Evolutionary conservation across 331 rosid genomes (phyloP).

Genomic region (Rosa hybrid): DNA sequence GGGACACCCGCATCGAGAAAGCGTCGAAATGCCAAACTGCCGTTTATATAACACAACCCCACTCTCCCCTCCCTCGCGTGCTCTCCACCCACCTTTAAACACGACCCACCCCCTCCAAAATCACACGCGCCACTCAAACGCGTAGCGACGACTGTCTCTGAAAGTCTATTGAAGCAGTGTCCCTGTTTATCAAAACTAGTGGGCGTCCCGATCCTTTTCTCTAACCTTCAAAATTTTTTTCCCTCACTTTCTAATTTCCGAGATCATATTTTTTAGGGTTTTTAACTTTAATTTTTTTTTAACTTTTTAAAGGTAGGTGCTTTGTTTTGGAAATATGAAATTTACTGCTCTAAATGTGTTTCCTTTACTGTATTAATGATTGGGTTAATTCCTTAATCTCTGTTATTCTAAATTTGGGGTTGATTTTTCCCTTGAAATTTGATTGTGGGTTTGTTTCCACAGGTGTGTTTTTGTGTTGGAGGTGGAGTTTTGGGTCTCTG

Average conservation of each 20-base stretch:
- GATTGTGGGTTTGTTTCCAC: conserved; percentile 8
- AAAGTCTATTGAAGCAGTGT: conserved; percentile 14
- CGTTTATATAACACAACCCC: neutral
- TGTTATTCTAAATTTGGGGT: conserved; percentile 5
- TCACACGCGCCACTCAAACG: neutral
- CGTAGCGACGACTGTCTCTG: neutral
- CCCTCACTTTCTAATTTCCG: conserved; percentile 30
- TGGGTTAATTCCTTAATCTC: conserved; percentile 7
- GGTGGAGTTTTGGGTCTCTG: conserved; percentile 16
- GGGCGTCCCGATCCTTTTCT: conserved; percentile 48
- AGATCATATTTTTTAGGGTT: neutral
- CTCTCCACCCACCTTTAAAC: neutral
- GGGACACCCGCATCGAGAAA: conserved; percentile 5
- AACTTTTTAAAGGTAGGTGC: neutral
- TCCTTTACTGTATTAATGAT: conserved; percentile 10
- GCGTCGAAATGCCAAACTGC: neutral
- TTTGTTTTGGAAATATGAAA: neutral
- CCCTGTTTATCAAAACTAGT: conserved; percentile 43
- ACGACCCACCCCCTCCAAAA: neutral
- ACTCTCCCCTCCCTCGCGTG: conserved; percentile 10
- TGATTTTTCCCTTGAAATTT: conserved; percentile 8
- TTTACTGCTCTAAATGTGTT: conserved; percentile 8
- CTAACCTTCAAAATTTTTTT: conserved; percentile 33
- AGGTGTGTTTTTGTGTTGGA: conserved; percentile 22
- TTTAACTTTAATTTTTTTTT: neutral